A percentile compares a stretch with the other conserved stretches of the same genome.
Conservation (phyloP, 805 yeast species). For the Nakazawaea wickerhamii region DNA sequence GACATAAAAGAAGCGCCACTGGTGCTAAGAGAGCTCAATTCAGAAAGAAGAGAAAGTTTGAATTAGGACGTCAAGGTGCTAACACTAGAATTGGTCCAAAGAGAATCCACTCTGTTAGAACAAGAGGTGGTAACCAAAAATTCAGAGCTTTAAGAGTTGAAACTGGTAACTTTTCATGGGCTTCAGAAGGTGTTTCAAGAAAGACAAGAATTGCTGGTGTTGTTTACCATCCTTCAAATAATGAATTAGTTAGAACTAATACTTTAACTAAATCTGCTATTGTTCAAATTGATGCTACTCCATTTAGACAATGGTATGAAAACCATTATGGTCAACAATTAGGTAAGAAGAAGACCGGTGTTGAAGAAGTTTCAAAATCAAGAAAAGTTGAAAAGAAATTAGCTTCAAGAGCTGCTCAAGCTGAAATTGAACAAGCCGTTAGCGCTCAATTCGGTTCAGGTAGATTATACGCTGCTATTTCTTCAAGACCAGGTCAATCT, state of each 20-base stretch:
- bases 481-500: conserved; percentile 99
- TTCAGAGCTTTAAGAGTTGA: conserved; percentile 99
- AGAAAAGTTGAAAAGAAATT: conserved; percentile 84
- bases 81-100: conserved; percentile 98
- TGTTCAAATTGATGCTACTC: conserved; percentile 99
- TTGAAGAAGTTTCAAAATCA: conserved; percentile 62
- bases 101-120: conserved; percentile 98
- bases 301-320: conserved; percentile 99
- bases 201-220: conserved; percentile 99
- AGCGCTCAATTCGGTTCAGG: conserved; percentile 98
- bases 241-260: conserved; percentile 99
- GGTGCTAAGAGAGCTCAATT: conserved; percentile 99
- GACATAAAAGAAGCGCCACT: conserved; percentile 99
- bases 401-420: conserved; percentile 82
- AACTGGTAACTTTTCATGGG: conserved; percentile 99
- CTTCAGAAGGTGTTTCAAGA: conserved; percentile 96
- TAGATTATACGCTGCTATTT: conserved; percentile 96
- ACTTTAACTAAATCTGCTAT: conserved; percentile 98
- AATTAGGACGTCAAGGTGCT: conserved; percentile 99
- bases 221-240: conserved; percentile 99
- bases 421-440: conserved; percentile 86
- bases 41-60: conserved; percentile 99
- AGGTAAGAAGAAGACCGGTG: conserved; percentile 77
- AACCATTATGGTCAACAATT: conserved; percentile 92
- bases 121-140: conserved; percentile 99